Evolutionary conservation across 306 rosid genomes (phyloP), one percentile per base, ranked within the genome.

Genomic region (Geum urbanum): DNA sequence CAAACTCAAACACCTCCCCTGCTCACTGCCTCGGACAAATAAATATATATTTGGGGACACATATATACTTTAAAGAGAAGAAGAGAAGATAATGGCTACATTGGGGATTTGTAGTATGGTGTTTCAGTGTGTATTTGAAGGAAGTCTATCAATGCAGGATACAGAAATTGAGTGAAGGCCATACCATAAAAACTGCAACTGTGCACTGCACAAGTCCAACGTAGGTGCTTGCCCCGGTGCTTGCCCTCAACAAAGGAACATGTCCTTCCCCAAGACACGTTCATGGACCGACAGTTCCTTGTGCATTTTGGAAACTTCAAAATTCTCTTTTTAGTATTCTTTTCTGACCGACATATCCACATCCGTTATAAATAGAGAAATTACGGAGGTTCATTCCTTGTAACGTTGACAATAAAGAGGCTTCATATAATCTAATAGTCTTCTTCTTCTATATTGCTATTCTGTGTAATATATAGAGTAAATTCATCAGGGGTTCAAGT

Each of bases 91-190:
- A 15, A 78, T 68, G 62, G 73, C 86, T 90, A 83, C 80, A 37
- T 32, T 62, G 5, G 76, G 79, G 9, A 84, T 85, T 59, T 70
- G 65, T 19, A 77, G 82, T 40, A 74, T 74, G 80, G 60, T 84
- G 76, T 54, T 79, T 68, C 57, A 62, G 71, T 66, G 81, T 66
- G 87, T 87, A 16, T 85, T 78, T 76, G 81, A 82, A 80, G 92
- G 84, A 79, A 78, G 89, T 56, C 64, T 87, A 40, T 81, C 90
- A 52, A 37, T 80, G 76, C 69, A 72, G 43, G 91, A 87, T 67
- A 83, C 22, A 19, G 86, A 78, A 54, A 73, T 81, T 44, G 86
- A 84, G 57, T 9, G 95, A 57, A 85, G 96, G 74, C 97, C 97
- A 27, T 89, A 86, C 81, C 95, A 82, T 53, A 74, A 74, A 24